Base-by-base conservation (phyloP, 352 stramenopile species). In the Pythium coloratum region DNA sequence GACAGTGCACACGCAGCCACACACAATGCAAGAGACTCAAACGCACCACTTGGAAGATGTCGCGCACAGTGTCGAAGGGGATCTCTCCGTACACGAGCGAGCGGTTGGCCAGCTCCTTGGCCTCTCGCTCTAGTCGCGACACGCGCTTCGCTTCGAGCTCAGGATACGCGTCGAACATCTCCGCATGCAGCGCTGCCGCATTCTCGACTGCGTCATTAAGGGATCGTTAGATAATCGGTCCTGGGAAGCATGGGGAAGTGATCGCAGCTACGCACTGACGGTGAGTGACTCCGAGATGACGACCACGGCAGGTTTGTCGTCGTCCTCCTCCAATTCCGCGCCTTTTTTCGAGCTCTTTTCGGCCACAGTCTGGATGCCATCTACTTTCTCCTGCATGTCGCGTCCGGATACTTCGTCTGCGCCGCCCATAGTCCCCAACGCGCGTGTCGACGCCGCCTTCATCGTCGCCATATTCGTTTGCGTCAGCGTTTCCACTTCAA, bases 31-130 rank as follows among this genome's bases (percentile, higher is more conserved):
- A 12, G 16, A 33, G 46, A 5, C n/a, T 44, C 2, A 40, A 10
- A 46, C 58, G 58, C 59, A 88, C 81, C 70, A 90, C 38, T 53
- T 85, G 73, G 55, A 90, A 88, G 72, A 88, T 80, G 55, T 76
- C 76, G 30, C 69, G 71, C 50, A 90, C 72, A 14, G 77, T 88
- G 58, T 72, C 62, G 53, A 90, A 90, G 6, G 76, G 79, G 54
- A 90, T 87, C 53, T 90, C 81, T 16, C 81, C 81, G 46, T 90
- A 90, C 18, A 80, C 78, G 14, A 90, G 79, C 65, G 81, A 90
- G 16, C 81, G 77, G 34, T 87, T 87, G 24, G 76, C 70, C 57
- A 88, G 70, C 47, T 84, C 77, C 62, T 88, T 90, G 53, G 81
- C 78, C 68, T 90, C 81, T 33, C 81, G 81, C 72, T 90, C 81